Percentiles rank a stretch among this genome's conserved stretches.
Evolutionary conservation across 2,329 filamentous ascomycete species (phyloP).

Genomic region (Fusarium piperis): DNA sequence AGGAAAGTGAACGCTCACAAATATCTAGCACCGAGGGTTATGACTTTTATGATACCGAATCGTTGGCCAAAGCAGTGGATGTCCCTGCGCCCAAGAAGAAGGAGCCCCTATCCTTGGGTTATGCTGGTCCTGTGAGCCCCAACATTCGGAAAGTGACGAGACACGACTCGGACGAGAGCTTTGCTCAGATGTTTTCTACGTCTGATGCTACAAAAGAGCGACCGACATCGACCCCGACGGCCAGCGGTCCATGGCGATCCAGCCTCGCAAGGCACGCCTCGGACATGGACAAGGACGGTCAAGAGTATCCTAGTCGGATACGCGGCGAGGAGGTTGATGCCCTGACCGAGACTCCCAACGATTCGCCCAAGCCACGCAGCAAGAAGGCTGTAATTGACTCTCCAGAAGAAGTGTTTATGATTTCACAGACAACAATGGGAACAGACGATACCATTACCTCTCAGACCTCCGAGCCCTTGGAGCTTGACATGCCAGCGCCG

Average conservation of each 20-base stretch:
- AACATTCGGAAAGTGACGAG: slow-evolving; percentile 46
- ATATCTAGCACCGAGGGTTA: slow-evolving; percentile 69
- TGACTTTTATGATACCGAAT: slow-evolving; percentile 72
- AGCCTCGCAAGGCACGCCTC: slow-evolving; percentile 43
- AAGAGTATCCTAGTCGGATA: slow-evolving; percentile 58
- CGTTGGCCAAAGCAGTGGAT: slow-evolving; percentile 61
- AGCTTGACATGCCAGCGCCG: slow-evolving; percentile 21
- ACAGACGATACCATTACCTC: slow-evolving; percentile 48
- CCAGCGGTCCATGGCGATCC: slow-evolving; percentile 38
- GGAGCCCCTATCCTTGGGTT: slow-evolving; percentile 47
- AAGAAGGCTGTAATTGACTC: slow-evolving; percentile 41
- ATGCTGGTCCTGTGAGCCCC: slow-evolving; percentile 44
- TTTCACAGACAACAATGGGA: slow-evolving; percentile 57
- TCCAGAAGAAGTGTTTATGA: slow-evolving; percentile 53
- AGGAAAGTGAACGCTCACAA: slow-evolving; percentile 58
- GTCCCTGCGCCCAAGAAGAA: slow-evolving; percentile 57
- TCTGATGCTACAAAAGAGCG: slow-evolving; percentile 56
- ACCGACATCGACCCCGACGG: slow-evolving; percentile 21
- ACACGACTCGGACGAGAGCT: slow-evolving; percentile 68
- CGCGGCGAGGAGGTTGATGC: slow-evolving; percentile 52
- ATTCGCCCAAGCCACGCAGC: slow-evolving; percentile 5
- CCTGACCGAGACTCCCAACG: slow-evolving; percentile 19
- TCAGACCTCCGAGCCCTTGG: slow-evolving; percentile 45
- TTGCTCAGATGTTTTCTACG: slow-evolving; percentile 66
- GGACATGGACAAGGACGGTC: slow-evolving; percentile 43